Evolutionary conservation across 2,329 filamentous ascomycete genomes (phyloP).

Genomic region (Apiospora marii): DNA sequence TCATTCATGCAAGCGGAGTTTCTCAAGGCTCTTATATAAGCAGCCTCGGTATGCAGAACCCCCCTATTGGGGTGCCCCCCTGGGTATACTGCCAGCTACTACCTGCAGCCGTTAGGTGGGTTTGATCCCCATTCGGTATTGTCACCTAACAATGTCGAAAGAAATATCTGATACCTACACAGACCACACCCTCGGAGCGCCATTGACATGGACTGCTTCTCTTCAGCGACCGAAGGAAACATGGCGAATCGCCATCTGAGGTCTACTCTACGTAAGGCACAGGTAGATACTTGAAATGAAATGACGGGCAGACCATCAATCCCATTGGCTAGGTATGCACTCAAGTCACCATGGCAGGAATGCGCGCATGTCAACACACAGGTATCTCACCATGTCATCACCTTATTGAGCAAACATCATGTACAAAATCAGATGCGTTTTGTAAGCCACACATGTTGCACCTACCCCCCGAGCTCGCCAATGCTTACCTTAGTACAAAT

Average conservation of each 20-base stretch:
- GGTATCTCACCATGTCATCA: constrained; percentile 1
- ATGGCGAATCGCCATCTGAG: background rate
- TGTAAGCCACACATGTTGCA: background rate
- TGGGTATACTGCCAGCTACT: background rate
- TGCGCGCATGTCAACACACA: background rate
- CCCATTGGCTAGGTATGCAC: background rate
- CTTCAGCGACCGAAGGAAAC: background rate
- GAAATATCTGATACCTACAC: background rate
- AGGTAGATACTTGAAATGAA: too few species aligned
- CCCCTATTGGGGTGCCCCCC: background rate
- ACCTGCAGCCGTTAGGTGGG: background rate
- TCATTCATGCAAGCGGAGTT: constrained; percentile 15
- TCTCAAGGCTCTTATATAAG: background rate
- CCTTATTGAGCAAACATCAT: background rate
- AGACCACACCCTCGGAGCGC: background rate
- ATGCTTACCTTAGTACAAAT: background rate
- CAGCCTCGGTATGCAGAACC: background rate
- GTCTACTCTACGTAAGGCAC: too few species aligned
- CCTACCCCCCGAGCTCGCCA: background rate
- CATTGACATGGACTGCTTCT: background rate
- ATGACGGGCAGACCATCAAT: too few species aligned
- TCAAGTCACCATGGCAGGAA: background rate
- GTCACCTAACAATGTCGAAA: background rate
- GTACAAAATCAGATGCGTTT: background rate
- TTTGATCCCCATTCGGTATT: background rate